These are phyloP conservation scores for Phylloporus scabripes DNA, from an alignment of 768 basidiomycete species.

Conservation along the genomic window DNA sequence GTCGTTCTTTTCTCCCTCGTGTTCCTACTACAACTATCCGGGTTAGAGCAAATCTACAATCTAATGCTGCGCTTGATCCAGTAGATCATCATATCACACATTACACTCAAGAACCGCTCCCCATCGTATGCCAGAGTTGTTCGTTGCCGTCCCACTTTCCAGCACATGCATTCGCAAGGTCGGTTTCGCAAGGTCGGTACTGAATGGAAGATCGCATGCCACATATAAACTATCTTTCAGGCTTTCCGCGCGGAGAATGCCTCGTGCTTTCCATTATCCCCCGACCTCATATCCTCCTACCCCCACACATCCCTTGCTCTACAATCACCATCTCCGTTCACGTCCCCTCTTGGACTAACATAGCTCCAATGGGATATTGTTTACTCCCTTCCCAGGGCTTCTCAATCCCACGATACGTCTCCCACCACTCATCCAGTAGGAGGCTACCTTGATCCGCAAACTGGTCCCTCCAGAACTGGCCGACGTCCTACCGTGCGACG, in stretches of 20 bases:
- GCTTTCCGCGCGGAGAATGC: too few species aligned
- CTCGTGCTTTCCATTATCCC: constrained; percentile 63
- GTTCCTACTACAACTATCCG: too few species aligned
- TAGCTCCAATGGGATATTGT: constrained; percentile 28
- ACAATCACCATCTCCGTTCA: constrained; percentile 13
- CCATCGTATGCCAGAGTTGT: too few species aligned
- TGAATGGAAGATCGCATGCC: background rate
- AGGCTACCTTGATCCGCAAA: constrained; percentile 63
- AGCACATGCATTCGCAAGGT: constrained; percentile 58
- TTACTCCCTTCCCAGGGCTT: constrained; percentile 39
- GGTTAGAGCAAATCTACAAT: too few species aligned
- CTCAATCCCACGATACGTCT: constrained; percentile 57
- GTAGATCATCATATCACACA: too few species aligned
- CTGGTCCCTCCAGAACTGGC: constrained; percentile 47
- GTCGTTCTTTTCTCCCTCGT: too few species aligned
- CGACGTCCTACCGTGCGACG: constrained; percentile 30
- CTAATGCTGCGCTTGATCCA: too few species aligned
- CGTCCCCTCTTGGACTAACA: constrained; percentile 24
- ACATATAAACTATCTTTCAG: constrained; percentile 43
- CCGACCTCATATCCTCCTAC: constrained; percentile 34
- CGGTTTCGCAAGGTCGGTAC: constrained; percentile 43
- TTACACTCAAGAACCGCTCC: too few species aligned
- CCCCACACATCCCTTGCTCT: constrained; percentile 15
- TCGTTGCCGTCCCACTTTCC: too few species aligned
- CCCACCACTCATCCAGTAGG: constrained; percentile 62